Evolutionary conservation across 768 basidiomycete genomes (phyloP).

Genomic region (Termitomyces sp.): DNA sequence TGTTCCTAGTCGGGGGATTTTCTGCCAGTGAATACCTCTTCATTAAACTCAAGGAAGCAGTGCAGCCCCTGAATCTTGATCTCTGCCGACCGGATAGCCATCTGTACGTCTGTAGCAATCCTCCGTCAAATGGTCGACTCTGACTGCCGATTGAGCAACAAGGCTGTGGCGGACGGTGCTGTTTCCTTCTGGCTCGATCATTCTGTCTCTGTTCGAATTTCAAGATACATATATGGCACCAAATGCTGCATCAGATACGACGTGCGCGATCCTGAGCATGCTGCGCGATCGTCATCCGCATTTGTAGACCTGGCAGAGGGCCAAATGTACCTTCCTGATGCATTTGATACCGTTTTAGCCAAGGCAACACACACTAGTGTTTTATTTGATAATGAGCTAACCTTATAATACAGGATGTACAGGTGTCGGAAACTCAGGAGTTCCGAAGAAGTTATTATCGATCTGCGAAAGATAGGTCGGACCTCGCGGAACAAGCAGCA

Average conservation of each 20-base stretch:
- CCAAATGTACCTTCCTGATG: conserved; percentile 5
- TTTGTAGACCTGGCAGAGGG: conserved; percentile 5
- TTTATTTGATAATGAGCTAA: neutral
- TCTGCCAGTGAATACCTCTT: conserved; percentile 54
- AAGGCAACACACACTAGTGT: conserved; percentile 7
- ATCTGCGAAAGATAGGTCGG: neutral
- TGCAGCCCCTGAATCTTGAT: conserved; percentile 31
- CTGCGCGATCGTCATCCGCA: neutral
- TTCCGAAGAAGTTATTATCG: conserved; percentile 12
- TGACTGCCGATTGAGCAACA: conserved; percentile 15
- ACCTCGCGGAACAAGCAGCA: neutral
- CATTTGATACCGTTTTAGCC: conserved; percentile 19
- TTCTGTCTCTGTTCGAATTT: conserved; percentile 18
- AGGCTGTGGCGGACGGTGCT: conserved; percentile 26
- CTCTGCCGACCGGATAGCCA: conserved; percentile 48
- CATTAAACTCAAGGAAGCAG: conserved; percentile 29
- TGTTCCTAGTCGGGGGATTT: conserved; percentile 53
- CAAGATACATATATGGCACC: conserved; percentile 20
- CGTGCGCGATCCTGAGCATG: conserved; percentile 17
- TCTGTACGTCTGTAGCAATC: conserved; percentile 32
- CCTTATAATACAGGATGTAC: conserved; percentile 26
- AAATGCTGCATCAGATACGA: conserved; percentile 1
- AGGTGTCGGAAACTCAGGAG: conserved; percentile 20
- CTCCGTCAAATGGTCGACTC: neutral
- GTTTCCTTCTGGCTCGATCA: conserved; percentile 23